Conservation (phyloP, 2,329 filamentous ascomycete genomes). For the Shiraia sp. region DNA sequence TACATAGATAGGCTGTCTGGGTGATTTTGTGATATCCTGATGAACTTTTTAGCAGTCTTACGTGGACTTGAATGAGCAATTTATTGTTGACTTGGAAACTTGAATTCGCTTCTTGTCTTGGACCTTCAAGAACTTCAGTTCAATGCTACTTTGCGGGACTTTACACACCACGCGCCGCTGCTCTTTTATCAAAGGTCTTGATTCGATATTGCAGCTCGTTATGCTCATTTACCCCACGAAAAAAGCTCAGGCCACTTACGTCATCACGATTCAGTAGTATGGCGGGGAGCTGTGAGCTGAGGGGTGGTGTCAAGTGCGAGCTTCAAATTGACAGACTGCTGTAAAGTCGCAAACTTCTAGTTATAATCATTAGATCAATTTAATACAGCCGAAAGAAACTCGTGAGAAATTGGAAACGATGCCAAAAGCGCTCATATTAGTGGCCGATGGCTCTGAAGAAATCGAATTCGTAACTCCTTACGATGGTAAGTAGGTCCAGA, state of each 20-base stretch:
- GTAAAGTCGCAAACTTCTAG: too few relatives aligned
- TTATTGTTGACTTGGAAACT: slow-evolving; percentile 2
- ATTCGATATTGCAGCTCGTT: too few relatives aligned
- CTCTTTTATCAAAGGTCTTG: too few relatives aligned
- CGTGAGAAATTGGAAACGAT: slow-evolving; percentile 9
- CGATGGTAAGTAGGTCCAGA: slow-evolving; percentile 33
- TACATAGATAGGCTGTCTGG: slow-evolving; percentile 12
- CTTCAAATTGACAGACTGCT: too few relatives aligned
- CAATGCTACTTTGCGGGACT: too few relatives aligned
- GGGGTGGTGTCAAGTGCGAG: too few relatives aligned
- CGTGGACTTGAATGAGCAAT: slow-evolving; percentile 7
- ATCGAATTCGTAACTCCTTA: slow-evolving; percentile 48
- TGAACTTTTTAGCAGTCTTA: slow-evolving; percentile 4
- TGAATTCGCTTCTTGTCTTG: neutral
- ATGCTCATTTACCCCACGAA: slow-evolving; percentile 5
- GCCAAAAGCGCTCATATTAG: slow-evolving; percentile 43
- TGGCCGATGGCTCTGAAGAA: slow-evolving; percentile 47
- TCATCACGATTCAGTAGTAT: slow-evolving; percentile 1
- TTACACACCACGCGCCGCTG: too few relatives aligned
- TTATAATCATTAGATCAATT: too few relatives aligned
- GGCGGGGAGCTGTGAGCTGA: too few relatives aligned
- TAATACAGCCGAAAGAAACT: neutral
- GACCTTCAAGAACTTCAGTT: too few relatives aligned
- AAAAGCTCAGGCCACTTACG: slow-evolving; percentile 9
- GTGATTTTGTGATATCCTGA: slow-evolving; percentile 16